These are phyloP conservation scores for Phylloboletellus chloephorus DNA, from an alignment of 1,284 basidiomycete genomes.

Conservation along the genomic window DNA sequence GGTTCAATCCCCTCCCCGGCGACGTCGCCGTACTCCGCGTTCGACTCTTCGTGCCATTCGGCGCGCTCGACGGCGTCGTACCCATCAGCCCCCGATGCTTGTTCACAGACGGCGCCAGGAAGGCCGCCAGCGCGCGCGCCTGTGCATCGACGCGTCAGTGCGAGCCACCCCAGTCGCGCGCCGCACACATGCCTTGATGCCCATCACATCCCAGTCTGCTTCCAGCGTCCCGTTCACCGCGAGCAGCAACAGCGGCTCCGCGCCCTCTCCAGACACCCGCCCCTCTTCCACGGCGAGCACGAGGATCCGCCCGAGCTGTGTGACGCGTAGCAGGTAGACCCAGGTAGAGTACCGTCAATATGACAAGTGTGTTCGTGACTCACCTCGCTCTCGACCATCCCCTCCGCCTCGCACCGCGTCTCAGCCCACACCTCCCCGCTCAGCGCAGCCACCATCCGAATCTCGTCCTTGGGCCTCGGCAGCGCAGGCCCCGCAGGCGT, in stretches of 20 bases:
- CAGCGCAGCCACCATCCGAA: slow-evolving; percentile 64
- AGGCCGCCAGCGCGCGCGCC: slow-evolving; percentile 48
- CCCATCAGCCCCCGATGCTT: slow-evolving; percentile 33
- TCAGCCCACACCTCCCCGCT: slow-evolving; percentile 72
- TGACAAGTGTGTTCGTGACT: slow-evolving; percentile 1
- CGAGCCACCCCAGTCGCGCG: background rate
- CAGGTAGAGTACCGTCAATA: slow-evolving; percentile 5
- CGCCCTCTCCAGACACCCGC: slow-evolving; percentile 14
- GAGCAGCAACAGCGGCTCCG: slow-evolving; percentile 58
- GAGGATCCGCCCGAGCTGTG: slow-evolving; percentile 61
- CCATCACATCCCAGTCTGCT: slow-evolving; percentile 60
- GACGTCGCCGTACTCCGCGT: slow-evolving; percentile 29
- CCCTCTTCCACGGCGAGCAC: slow-evolving; percentile 56
- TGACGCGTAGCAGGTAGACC: slow-evolving; percentile 3
- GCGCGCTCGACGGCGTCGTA: slow-evolving; percentile 2
- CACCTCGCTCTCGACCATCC: slow-evolving; percentile 73
- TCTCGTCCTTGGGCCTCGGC: slow-evolving; percentile 59
- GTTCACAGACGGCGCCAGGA: slow-evolving; percentile 39
- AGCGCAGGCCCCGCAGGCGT: slow-evolving; percentile 18
- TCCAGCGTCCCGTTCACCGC: slow-evolving; percentile 56
- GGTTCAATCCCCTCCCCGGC: slow-evolving; percentile 22
- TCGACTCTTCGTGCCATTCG: slow-evolving; percentile 24
- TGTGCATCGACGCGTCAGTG: slow-evolving; percentile 27
- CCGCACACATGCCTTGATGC: slow-evolving; percentile 46
- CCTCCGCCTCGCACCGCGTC: slow-evolving; percentile 44